These are phyloP conservation scores for Pleurostoma richardsiae DNA, from an alignment of 2,329 filamentous ascomycete species.

Conservation along the genomic window DNA sequence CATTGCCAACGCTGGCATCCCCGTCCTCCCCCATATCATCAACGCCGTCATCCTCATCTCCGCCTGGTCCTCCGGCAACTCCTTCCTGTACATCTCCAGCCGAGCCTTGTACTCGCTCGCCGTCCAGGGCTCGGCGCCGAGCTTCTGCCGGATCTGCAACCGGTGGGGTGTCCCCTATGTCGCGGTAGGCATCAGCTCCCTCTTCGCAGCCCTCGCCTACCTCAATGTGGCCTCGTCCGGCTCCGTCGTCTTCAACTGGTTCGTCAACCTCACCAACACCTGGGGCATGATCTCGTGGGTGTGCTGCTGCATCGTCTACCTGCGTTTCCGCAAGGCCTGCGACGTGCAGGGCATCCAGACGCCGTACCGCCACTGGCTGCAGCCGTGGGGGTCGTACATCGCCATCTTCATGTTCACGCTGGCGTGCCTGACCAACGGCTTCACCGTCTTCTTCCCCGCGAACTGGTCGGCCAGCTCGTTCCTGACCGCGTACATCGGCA, in stretches of 20 bases:
- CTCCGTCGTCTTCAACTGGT: conserved; percentile 58
- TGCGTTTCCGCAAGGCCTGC: conserved; percentile 51
- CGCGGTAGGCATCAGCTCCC: conserved; percentile 37
- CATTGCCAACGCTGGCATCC: conserved; percentile 55
- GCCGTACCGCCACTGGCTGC: conserved; percentile 48
- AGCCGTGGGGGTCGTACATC: conserved; percentile 52
- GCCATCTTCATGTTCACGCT: conserved; percentile 42
- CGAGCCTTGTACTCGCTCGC: conserved; percentile 39
- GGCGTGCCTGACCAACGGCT: conserved; percentile 57
- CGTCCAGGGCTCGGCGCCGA: conserved; percentile 41
- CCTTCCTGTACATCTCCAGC: conserved; percentile 25
- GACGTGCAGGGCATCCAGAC: conserved; percentile 36
- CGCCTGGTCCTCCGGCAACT: conserved; percentile 26
- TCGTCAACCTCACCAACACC: conserved; percentile 48
- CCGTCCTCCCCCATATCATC: conserved; percentile 58
- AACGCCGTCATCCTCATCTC: conserved; percentile 57
- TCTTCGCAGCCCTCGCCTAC: conserved; percentile 60
- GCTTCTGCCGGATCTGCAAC: conserved; percentile 37
- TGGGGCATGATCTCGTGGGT: conserved; percentile 51
- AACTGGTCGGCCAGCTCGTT: conserved; percentile 52
- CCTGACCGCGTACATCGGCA: conserved; percentile 60
- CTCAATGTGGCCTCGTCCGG: conserved; percentile 55
- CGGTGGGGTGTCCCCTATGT: conserved; percentile 35
- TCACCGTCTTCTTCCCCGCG: conserved; percentile 57
- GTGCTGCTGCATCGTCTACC: conserved; percentile 48